A percentile compares a stretch with the other conserved stretches of the same genome.
Evolutionary conservation across 2,329 filamentous ascomycete genomes (phyloP).

Genomic region (Fusarium incarnatum): DNA sequence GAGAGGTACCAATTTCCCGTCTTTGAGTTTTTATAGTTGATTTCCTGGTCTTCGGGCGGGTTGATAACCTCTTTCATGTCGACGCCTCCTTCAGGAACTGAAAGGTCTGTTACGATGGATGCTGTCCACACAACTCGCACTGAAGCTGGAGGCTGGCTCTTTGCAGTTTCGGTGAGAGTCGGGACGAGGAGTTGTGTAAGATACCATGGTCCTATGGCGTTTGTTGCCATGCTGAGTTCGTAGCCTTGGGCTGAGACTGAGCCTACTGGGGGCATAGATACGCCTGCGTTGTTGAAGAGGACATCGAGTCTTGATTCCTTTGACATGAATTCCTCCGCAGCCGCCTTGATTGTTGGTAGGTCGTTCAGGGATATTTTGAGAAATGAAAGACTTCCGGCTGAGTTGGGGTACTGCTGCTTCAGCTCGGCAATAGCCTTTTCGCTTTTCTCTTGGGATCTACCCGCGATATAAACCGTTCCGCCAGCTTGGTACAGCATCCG

Average conservation of each 20-base stretch:
- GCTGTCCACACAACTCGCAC: slow-evolving; percentile 32
- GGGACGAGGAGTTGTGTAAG: slow-evolving; percentile 32
- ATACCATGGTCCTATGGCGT: slow-evolving; percentile 31
- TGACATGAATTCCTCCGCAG: slow-evolving; percentile 11
- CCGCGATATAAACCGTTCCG: slow-evolving; percentile 32
- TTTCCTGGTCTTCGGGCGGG: neutral
- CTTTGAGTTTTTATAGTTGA: slow-evolving; percentile 31
- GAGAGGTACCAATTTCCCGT: slow-evolving; percentile 33
- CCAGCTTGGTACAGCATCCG: slow-evolving; percentile 23
- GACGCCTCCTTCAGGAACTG: slow-evolving; percentile 15
- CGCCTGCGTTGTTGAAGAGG: slow-evolving; percentile 37
- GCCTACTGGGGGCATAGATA: slow-evolving; percentile 22
- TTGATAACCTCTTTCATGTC: slow-evolving; percentile 7
- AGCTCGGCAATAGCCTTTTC: slow-evolving; percentile 10
- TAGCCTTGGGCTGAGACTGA: slow-evolving; percentile 29
- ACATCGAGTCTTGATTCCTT: slow-evolving; percentile 26
- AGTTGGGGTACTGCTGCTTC: neutral
- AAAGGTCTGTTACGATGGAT: slow-evolving; percentile 25
- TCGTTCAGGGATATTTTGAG: slow-evolving; percentile 22
- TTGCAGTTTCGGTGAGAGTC: slow-evolving; percentile 7
- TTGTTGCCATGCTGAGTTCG: slow-evolving; percentile 36
- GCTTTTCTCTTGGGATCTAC: slow-evolving; percentile 22
- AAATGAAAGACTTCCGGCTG: slow-evolving; percentile 12
- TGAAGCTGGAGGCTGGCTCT: neutral
- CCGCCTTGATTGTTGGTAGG: slow-evolving; percentile 10